These are phyloP conservation scores for Collybiopsis confluens DNA, from an alignment of 768 basidiomycete species.

Conservation along the genomic window DNA sequence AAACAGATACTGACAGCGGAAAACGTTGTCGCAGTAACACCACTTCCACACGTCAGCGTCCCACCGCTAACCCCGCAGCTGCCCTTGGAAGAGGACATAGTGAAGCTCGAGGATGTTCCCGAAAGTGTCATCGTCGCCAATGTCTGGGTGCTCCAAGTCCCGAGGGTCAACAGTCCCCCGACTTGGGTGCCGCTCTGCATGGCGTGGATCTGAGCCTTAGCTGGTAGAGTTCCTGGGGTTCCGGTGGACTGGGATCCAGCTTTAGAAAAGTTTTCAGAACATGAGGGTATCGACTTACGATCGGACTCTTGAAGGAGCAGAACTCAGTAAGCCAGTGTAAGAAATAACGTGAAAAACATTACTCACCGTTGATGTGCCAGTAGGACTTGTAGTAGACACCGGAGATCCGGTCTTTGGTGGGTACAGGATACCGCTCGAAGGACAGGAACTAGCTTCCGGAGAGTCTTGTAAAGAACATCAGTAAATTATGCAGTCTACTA, in stretches of 20 bases:
- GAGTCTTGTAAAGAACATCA: too few relatives aligned
- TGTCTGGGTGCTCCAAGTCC: slow-evolving; percentile 61
- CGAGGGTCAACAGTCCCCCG: slow-evolving; percentile 51
- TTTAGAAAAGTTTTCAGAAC: not conserved
- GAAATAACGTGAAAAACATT: too few relatives aligned
- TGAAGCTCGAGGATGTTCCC: slow-evolving; percentile 47
- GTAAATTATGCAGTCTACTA: too few relatives aligned
- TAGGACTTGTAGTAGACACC: slow-evolving; percentile 17
- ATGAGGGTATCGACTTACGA: not conserved
- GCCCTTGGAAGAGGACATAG: slow-evolving; percentile 56
- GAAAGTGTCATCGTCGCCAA: slow-evolving; percentile 50
- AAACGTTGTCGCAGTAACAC: slow-evolving; percentile 43
- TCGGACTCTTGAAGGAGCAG: not conserved
- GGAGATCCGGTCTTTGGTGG: slow-evolving; percentile 45
- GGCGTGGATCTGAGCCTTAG: slow-evolving; percentile 44
- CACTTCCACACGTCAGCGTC: slow-evolving; percentile 46
- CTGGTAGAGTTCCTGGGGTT: slow-evolving; percentile 29
- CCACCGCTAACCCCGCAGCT: slow-evolving; percentile 47
- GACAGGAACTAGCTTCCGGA: slow-evolving; percentile 45
- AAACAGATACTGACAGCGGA: slow-evolving; percentile 39
- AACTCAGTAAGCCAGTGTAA: too few relatives aligned
- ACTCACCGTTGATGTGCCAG: slow-evolving; percentile 8
- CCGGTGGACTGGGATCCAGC: not conserved
- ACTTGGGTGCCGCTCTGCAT: slow-evolving; percentile 28
- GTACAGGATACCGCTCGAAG: slow-evolving; percentile 56